Evolutionary conservation across 1,284 basidiomycete genomes (phyloP).

Genomic region (Leccinum pallidistipes): DNA sequence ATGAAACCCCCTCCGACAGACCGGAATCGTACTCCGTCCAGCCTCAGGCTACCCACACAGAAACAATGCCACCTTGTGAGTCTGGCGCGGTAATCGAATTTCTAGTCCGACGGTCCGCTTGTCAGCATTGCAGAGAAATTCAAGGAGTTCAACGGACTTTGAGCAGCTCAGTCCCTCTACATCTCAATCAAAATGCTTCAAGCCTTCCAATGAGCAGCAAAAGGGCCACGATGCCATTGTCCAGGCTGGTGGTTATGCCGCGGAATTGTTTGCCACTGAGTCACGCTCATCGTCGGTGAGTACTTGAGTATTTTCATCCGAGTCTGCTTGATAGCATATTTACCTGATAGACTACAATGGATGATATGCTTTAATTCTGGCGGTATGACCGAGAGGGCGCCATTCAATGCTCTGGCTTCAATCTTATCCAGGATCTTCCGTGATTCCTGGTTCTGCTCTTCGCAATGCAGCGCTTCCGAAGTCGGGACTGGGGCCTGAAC

Average conservation of each 20-base stretch:
- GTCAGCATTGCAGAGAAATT: no score
- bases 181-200: neutral
- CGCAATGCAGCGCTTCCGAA: constrained; percentile 31
- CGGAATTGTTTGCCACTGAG: neutral
- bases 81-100: no score
- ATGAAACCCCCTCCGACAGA: no score
- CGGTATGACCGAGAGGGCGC: constrained; percentile 2
- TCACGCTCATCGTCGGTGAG: neutral
- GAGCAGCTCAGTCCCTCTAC: neutral
- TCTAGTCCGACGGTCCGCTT: no score
- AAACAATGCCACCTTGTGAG: no score
- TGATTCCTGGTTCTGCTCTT: constrained; percentile 34
- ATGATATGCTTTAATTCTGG: constrained; percentile 3
- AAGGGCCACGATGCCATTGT: neutral
- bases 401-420: constrained; percentile 4
- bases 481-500: constrained; percentile 32
- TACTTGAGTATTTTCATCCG: neutral
- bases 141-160: neutral
- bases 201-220: neutral
- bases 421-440: constrained; percentile 30
- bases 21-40: no score
- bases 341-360: neutral
- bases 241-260: neutral
- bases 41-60: no score
- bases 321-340: neutral